These are phyloP conservation scores for Cercospora sp. DNA, from an alignment of 2,329 filamentous ascomycete species.

Conservation along the genomic window DNA sequence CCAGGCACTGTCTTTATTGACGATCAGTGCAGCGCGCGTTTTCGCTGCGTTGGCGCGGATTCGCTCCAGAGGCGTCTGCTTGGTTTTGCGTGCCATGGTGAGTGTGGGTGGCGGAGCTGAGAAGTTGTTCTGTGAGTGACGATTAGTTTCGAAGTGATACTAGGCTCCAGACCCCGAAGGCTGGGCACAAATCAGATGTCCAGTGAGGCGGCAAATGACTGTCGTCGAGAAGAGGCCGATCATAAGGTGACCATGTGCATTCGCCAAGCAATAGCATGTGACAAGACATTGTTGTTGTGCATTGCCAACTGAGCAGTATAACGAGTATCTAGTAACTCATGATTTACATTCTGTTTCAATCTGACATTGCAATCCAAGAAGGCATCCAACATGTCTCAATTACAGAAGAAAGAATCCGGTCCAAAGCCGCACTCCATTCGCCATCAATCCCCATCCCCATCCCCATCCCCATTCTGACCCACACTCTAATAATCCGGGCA, in stretches of 20 bases:
- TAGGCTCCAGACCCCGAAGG: no score
- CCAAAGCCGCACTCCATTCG: not conserved
- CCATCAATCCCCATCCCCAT: not conserved
- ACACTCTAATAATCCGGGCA: not conserved
- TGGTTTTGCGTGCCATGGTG: constrained; percentile 5
- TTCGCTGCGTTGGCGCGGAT: constrained; percentile 9
- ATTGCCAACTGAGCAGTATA: no score
- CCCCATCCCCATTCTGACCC: not conserved
- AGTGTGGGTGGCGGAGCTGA: no score
- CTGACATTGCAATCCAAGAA: not conserved
- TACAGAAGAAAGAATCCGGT: not conserved
- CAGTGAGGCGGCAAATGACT: no score
- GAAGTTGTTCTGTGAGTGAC: no score
- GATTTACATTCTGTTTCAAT: not conserved
- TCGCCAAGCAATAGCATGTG: no score
- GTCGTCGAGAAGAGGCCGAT: no score
- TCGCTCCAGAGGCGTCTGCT: constrained; percentile 11
- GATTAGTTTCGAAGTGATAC: no score
- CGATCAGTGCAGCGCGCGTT: not conserved
- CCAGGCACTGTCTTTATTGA: constrained; percentile 4
- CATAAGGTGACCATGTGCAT: no score
- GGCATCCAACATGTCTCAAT: not conserved
- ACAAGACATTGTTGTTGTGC: no score
- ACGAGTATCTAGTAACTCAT: not conserved
- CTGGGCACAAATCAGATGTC: no score